Evolutionary conservation across 2,329 filamentous ascomycete genomes (phyloP).

Genomic region (Exophiala alcalophila): DNA sequence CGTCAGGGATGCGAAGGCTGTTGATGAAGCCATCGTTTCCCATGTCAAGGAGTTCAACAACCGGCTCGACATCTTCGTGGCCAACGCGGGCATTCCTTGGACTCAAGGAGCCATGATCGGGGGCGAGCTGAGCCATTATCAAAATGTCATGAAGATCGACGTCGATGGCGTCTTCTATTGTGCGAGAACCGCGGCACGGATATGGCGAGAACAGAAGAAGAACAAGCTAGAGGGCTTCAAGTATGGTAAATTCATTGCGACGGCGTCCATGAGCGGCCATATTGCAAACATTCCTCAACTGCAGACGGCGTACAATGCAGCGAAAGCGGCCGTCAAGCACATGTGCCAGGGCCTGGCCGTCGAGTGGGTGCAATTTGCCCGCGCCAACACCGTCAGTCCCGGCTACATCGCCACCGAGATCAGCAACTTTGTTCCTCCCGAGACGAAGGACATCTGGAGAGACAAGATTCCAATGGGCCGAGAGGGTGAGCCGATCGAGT

Average conservation of each 20-base stretch:
- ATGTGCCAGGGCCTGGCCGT: constrained; percentile 62
- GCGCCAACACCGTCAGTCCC: constrained; percentile 65
- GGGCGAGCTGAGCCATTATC: constrained; percentile 61
- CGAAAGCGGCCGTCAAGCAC: constrained; percentile 66
- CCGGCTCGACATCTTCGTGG: constrained; percentile 73
- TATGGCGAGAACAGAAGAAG: constrained; percentile 68
- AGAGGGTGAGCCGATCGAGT: constrained; percentile 68
- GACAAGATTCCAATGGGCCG: constrained; percentile 78
- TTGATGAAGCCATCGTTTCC: constrained; percentile 33
- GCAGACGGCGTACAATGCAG: constrained; percentile 69
- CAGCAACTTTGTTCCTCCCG: constrained; percentile 60
- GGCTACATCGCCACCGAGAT: constrained; percentile 68
- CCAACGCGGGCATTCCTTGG: constrained; percentile 75
- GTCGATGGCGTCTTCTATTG: constrained; percentile 76
- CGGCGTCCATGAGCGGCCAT: constrained; percentile 74
- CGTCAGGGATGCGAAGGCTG: not conserved
- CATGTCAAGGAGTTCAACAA: constrained; percentile 64
- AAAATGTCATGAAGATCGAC: constrained; percentile 67
- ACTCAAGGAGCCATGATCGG: constrained; percentile 66
- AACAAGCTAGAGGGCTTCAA: constrained; percentile 61
- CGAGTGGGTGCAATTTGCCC: constrained; percentile 67
- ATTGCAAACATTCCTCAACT: constrained; percentile 75
- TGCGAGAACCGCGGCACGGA: constrained; percentile 64
- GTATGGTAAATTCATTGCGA: constrained; percentile 71
- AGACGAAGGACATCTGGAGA: constrained; percentile 70